phyloP scores from a whole-genome alignment of 2,329 filamentous ascomycete genomes.

The Periglandula ipomoeae region DNA sequence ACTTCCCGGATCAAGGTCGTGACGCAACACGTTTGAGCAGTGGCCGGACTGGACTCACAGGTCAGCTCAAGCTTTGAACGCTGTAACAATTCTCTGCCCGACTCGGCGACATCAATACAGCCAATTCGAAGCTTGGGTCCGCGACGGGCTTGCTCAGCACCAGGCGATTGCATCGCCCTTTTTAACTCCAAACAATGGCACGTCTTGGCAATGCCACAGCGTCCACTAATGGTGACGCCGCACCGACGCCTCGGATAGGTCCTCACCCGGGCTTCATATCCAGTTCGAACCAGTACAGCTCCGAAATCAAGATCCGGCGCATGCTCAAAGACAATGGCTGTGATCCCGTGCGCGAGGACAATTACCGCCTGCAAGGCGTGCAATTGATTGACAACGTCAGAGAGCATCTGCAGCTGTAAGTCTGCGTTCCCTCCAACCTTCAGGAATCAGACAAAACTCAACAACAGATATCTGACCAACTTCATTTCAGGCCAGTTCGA shows the following conservation, averaged over 20 bases:
- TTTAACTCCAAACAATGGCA: constrained; percentile 3
- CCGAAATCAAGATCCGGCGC: constrained; percentile 70
- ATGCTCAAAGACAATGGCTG: constrained; percentile 60
- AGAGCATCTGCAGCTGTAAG: constrained; percentile 68
- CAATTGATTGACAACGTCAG: constrained; percentile 82
- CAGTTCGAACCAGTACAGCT: constrained; percentile 60
- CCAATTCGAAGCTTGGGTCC: too few species aligned
- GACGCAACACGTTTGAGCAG: too few species aligned
- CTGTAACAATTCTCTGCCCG: too few species aligned
- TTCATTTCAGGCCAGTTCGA: constrained; percentile 58
- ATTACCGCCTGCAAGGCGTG: constrained; percentile 73
- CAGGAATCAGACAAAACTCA: too few species aligned
- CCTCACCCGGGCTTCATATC: constrained; percentile 40
- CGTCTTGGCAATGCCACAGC: background rate
- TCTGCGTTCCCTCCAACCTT: background rate
- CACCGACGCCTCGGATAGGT: constrained; percentile 16
- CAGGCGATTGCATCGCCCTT: background rate
- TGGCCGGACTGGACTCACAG: too few species aligned
- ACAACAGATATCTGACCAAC: too few species aligned
- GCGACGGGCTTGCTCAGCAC: too few species aligned
- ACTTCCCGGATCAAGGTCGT: too few species aligned
- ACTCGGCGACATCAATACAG: too few species aligned
- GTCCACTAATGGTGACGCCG: constrained; percentile 10
- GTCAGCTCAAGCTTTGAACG: too few species aligned
- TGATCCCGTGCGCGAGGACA: constrained; percentile 71